phyloP scores from a whole-genome alignment of 2,329 filamentous ascomycete species.

The Gaeumannomyces tritici region DNA sequence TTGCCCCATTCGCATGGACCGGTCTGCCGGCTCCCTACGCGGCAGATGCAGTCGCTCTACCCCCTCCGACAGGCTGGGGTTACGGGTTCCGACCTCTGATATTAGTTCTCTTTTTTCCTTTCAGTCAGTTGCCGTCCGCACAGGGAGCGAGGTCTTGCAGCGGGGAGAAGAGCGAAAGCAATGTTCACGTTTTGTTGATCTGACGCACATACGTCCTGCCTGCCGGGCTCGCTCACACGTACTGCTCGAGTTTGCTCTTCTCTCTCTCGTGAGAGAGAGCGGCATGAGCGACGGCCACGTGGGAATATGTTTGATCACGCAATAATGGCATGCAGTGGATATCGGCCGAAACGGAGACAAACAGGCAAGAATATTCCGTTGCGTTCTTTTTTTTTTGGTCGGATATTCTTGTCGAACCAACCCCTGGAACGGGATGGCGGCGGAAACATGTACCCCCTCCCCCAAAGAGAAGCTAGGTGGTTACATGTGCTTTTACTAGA shows the following conservation, averaged over 20 bases:
- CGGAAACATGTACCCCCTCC: too few species aligned
- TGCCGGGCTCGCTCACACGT: too few species aligned
- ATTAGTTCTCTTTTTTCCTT: background rate
- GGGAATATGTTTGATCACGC: background rate
- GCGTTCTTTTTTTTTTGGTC: background rate
- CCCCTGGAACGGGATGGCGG: too few species aligned
- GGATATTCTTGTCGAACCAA: background rate
- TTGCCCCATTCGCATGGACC: background rate
- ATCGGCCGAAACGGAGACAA: background rate
- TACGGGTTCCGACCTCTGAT: too few species aligned
- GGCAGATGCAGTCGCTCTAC: background rate
- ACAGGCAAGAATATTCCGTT: background rate
- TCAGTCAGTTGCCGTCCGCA: background rate
- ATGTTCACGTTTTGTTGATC: background rate
- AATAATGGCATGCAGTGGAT: background rate
- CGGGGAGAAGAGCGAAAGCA: background rate
- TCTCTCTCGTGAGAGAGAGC: too few species aligned
- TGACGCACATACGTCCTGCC: background rate
- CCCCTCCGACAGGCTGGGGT: background rate
- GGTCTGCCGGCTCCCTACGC: background rate
- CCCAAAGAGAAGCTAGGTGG: too few species aligned
- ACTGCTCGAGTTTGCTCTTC: too few species aligned
- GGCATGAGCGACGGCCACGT: background rate
- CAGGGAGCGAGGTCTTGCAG: background rate
- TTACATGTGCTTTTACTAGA: background rate